Base-by-base conservation (phyloP, 148 eudicot genomes). In the Rhododendron henanense region DNA sequence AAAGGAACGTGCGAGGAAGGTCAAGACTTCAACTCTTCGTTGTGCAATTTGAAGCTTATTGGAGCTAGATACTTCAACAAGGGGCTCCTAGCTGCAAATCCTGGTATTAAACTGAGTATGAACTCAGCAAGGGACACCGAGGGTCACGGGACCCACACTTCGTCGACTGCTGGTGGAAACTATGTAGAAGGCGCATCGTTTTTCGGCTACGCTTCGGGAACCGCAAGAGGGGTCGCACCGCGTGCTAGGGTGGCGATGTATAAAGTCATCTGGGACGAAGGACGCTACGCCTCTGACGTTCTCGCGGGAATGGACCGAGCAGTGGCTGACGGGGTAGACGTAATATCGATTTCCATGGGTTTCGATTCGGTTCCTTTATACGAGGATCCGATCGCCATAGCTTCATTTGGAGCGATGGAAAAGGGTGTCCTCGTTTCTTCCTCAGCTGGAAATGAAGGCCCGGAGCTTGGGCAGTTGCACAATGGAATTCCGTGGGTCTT, bases 1-100 rank as follows among this genome's bases (percentile, higher is more conserved):
- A 91, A 90, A 37, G 93, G 93, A 39, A 79, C 2, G 3, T 91
- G 93, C 45, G 78, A 87, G 23, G 81, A 31, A 3, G 93, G 93
- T 5, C 81, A 85, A 28, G 80, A 84, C 0, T 91, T 91, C 86
- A 88, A 83, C 23, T 13, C 92, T 2, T 88, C 89, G 0, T 8
- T 84, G 57, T 90, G 93, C 80, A 91, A 91, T 86, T 57, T n/a
- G 75, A 91, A 91, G 71, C 83, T 91, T 11, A 90, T 91, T 33
- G 93, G 93, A 81, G 93, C 91, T 10, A 78, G 84, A 50, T 91
- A 84, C 45, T 91, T 90, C 79, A 88, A 85, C 77, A 78, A 87
- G 63, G 93, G 90, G 3, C 6, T 85, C 15, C 9, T 23, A 16
- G 91, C 90, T 14, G 88, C 85, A 8, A 80, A 88, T 75, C 91